Evolutionary conservation across 345 rosid species (phyloP), one percentile per base, ranked within the genome.

Genomic region (Conringia planisiliqua): DNA sequence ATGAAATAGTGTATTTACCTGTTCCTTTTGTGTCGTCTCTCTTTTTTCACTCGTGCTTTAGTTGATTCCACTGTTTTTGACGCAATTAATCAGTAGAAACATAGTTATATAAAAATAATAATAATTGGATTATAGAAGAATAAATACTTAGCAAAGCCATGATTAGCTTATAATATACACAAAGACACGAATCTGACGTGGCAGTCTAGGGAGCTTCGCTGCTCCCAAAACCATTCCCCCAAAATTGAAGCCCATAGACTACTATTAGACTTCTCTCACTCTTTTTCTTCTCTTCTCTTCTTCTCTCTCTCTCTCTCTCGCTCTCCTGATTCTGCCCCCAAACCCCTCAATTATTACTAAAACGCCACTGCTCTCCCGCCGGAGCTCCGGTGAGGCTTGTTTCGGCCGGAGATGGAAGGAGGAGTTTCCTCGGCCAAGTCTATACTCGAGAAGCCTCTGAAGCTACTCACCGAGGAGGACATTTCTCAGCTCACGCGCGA

Each of bases 401-500:
- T 65, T 47, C 38, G 0, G 17, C 44, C 69, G 36, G 56, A 44
- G 30, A 82, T 82, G 90, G 88, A 85, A 35, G 86, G 74, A 20
- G 84, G 84, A 57, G 82, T 82, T 33, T 70, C 88, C 78, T 75
- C 93, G 11, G 83, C 81, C 43, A 84, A 87, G 79, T 86, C 88
- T 27, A 83, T 88, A 77, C 96, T 93, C 0, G 90, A 85, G 76
- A 93, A 88, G 76, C 97, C 98, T 47, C 83, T 89, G 30, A 74
- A 83, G 74, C 92, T 89, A 27, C 87, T 87, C 69, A 91, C 96
- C 5, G 97, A 94, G 73, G 97, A 91, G 16, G 98, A 94, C 90
- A 91, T 94, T 87, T 87, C 98, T 27, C 97, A 91, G 90, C 86
- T 94, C 77, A 91, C 97, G 5, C 98, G 97, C 39, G 97, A 91